Base-by-base conservation (phyloP, 192 early-diverging fungal species). In the Podila epicladia region DNA sequence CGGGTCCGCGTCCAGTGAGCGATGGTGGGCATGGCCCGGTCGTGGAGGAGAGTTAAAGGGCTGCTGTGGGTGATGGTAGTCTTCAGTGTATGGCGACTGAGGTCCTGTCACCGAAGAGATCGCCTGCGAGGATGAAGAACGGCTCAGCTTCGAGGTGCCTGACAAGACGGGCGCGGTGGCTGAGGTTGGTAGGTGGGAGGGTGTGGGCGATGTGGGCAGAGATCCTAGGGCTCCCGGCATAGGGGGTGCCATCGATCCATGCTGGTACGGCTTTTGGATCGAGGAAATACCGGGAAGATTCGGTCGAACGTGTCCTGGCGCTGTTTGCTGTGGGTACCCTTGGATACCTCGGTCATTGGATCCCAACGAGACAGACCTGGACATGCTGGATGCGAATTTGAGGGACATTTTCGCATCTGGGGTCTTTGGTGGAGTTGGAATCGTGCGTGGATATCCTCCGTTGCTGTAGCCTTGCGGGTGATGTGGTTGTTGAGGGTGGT, bases 381-480 rank as follows among this genome's bases (percentile, higher is more conserved):
- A 80, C 77, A 80, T 80, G 26, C n/a, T 69, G 19, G 77, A 69
- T 1, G 77, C 77, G 37, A 73, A 72, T 19, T 73, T 68, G 6
- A 80, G 45, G 11, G 77, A 60, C 17, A 33, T 64, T 38, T 73
- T 80, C 17, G 77, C 19, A 33, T 80, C 77, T 7, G 77, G 77
- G 2, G 77, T 80, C 71, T 73, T 80, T 51, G 77, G 77, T 59
- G 77, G 77, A 2, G 77, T 80, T 2, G 77, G 71, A 5, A 80
- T 80, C 0, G 62, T 69, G 12, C 77, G 65, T 9, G 77, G 77
- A 29, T 80, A 73, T 48, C 53, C 9, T 13, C 60, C 69, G 0
- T 65, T 58, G 5, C 66, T 71, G 49, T 64, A 60, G 24, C 59
- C 59, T 41, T 67, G 59, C 28, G 50, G 71, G 28, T 80, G 71